A percentile compares a stretch with the other conserved stretches of the same genome.
Conservation (phyloP, 2,329 filamentous ascomycete genomes). For the Chaetomiaceae sp. region DNA sequence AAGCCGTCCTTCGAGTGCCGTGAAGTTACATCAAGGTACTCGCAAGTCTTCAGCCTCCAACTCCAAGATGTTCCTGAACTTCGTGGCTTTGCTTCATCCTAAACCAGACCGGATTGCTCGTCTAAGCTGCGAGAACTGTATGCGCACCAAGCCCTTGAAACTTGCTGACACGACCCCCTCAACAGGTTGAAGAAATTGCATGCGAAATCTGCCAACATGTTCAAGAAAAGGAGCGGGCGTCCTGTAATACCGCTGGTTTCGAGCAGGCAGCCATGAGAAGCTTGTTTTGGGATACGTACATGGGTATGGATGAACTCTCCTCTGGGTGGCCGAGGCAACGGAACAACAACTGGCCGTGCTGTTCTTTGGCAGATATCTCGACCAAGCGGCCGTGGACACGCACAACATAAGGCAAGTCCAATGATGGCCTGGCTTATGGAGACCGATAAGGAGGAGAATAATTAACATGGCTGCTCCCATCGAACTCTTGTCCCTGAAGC, state of each 20-base stretch:
- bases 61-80: constrained; percentile 12
- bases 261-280: constrained; percentile 1
- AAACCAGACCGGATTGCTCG: constrained; percentile 17
- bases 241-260: constrained; percentile 21
- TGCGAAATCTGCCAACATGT: constrained; percentile 13
- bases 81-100: constrained; percentile 16
- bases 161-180: no score
- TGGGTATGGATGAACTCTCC: no score
- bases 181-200: constrained; percentile 18
- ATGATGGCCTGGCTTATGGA: constrained; percentile 17
- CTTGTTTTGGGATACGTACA: constrained; percentile 19
- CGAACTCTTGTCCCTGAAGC: constrained; percentile 10
- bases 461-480: constrained; percentile 12
- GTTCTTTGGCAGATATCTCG: constrained; percentile 11
- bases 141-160: no score
- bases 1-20: no score
- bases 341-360: no score
- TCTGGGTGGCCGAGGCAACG: no score
- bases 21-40: no score
- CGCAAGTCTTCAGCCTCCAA: no score
- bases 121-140: constrained; percentile 7
- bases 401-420: constrained; percentile 16
- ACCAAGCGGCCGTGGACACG: constrained; percentile 18
- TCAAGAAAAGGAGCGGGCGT: constrained; percentile 19
- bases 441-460: constrained; percentile 13